Conservation (phyloP, 306 rosid species). For the Dryas drummondii region DNA sequence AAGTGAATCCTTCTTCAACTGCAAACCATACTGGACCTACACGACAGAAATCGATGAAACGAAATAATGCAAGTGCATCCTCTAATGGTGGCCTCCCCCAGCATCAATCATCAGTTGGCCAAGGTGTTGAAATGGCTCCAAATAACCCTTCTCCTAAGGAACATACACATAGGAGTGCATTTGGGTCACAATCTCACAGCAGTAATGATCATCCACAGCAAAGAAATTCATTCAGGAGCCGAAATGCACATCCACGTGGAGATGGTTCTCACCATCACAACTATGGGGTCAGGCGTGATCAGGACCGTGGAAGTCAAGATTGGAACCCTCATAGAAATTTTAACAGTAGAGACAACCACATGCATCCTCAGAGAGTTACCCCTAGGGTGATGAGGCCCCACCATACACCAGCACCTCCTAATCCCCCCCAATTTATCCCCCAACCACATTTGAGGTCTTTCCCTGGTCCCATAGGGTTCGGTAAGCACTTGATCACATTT, state of each 20-base stretch:
- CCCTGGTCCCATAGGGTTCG: constrained; percentile 55
- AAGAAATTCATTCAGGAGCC: constrained; percentile 51
- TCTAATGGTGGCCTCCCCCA: constrained; percentile 51
- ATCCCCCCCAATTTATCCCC: constrained; percentile 48
- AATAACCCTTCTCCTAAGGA: constrained; percentile 52
- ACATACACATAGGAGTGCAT: constrained; percentile 52
- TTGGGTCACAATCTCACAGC: constrained; percentile 45
- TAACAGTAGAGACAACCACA: constrained; percentile 49
- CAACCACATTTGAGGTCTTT: constrained; percentile 47
- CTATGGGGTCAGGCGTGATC: constrained; percentile 67
- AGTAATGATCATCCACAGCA: constrained; percentile 57
- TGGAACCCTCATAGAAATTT: constrained; percentile 64
- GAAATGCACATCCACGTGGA: constrained; percentile 69
- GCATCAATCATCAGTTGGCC: constrained; percentile 41
- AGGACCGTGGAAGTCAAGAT: constrained; percentile 72
- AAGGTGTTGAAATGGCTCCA: constrained; percentile 37
- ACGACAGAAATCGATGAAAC: constrained; percentile 50
- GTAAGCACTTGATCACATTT: constrained; percentile 39
- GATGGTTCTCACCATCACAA: constrained; percentile 66
- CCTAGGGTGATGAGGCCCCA: constrained; percentile 53
- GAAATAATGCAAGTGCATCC: constrained; percentile 43
- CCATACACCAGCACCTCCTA: constrained; percentile 44
- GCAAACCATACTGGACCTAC: constrained; percentile 38
- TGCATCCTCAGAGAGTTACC: constrained; percentile 46
- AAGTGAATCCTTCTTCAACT: constrained; percentile 30